Percentiles rank a stretch among this genome's conserved stretches.
Conservation (phyloP, 768 basidiomycete genomes). For the Cystobasidium ongulense region DNA sequence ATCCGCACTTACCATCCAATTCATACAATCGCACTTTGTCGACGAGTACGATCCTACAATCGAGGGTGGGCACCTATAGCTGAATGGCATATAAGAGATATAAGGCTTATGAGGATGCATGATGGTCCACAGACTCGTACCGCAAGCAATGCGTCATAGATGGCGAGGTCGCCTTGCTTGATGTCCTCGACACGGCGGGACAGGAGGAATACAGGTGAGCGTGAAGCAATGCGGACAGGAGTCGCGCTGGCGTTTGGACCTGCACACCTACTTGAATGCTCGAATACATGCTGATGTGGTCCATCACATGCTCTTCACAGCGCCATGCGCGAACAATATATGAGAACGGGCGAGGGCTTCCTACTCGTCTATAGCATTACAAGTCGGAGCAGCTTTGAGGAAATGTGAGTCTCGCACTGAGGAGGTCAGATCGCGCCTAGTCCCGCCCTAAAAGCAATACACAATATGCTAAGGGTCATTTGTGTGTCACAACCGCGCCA, state of each 20-base stretch:
- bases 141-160: constrained; percentile 56
- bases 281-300: background rate
- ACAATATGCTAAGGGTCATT: too few species aligned
- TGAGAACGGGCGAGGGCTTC: constrained; percentile 65
- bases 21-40: constrained; percentile 46
- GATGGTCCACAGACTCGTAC: constrained; percentile 56
- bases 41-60: constrained; percentile 51
- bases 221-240: too few species aligned
- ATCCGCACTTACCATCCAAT: constrained; percentile 48
- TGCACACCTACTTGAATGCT: too few species aligned
- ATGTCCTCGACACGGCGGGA: constrained; percentile 52
- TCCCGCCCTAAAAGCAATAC: too few species aligned
- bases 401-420: constrained; percentile 40
- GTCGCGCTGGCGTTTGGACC: too few species aligned
- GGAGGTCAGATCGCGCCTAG: too few species aligned
- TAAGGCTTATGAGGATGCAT: background rate
- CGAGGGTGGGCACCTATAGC: constrained; percentile 42
- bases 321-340: constrained; percentile 98
- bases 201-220: constrained; percentile 90
- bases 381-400: constrained; percentile 50
- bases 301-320: constrained; percentile 46
- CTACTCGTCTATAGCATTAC: constrained; percentile 52
- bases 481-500: background rate
- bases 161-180: constrained; percentile 50
- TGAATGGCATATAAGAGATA: background rate